Percentiles rank a stretch among this genome's conserved stretches.
phyloP scores from a whole-genome alignment of 2,329 filamentous ascomycete species.

The Penicillium glabrum region DNA sequence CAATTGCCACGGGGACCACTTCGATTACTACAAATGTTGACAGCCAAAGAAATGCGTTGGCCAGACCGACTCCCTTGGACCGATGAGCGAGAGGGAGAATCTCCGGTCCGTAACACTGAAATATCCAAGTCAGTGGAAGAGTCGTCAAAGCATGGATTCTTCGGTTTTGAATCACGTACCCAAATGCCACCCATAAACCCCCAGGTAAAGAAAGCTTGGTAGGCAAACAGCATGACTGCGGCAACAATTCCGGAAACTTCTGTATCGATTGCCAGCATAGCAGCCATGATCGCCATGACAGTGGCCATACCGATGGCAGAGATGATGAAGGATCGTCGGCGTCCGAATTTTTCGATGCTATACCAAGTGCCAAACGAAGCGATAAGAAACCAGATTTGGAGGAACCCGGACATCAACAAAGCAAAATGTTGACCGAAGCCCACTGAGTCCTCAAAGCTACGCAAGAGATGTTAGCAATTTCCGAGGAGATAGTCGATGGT shows the following conservation, averaged over 20 bases:
- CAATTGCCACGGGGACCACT: constrained; percentile 56
- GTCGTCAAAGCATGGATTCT: not conserved
- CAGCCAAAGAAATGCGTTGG: constrained; percentile 45
- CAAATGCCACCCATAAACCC: constrained; percentile 17
- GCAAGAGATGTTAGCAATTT: not conserved
- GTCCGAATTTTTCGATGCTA: not conserved
- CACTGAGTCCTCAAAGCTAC: not conserved
- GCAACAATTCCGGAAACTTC: constrained; percentile 11
- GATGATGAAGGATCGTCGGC: not conserved
- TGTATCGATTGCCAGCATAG: constrained; percentile 8
- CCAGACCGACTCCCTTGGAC: constrained; percentile 14
- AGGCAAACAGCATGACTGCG: constrained; percentile 15
- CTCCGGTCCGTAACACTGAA: constrained; percentile 16
- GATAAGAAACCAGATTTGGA: not conserved
- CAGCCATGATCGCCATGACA: constrained; percentile 14
- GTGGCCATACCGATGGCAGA: not conserved
- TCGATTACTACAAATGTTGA: constrained; percentile 56
- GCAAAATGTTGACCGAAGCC: not conserved
- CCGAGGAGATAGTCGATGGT: not conserved
- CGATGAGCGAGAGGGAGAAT: constrained; percentile 18
- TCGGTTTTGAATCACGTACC: constrained; percentile 1
- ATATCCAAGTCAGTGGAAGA: not conserved
- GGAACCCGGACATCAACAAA: not conserved
- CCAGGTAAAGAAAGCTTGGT: constrained; percentile 16
- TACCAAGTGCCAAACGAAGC: not conserved